These are phyloP conservation scores for Leucogyrophana mollusca DNA, from an alignment of 768 basidiomycete genomes.

Conservation along the genomic window DNA sequence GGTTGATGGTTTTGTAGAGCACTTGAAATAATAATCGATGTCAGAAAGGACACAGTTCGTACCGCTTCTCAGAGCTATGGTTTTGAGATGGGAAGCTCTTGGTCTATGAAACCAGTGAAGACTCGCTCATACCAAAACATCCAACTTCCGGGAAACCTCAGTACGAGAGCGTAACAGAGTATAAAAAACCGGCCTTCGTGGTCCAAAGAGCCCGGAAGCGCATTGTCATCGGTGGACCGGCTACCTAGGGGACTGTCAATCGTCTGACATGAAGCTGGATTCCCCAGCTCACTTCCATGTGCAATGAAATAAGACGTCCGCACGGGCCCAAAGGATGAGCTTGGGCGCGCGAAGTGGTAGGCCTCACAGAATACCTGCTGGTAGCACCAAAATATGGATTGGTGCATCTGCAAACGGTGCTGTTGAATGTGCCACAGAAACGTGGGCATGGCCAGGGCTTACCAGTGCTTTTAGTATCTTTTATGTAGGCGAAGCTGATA, in stretches of 20 bases:
- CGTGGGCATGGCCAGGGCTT: constrained; percentile 10
- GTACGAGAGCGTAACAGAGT: background rate
- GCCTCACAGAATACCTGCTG: constrained; percentile 32
- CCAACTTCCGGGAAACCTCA: constrained; percentile 37
- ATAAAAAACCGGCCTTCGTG: constrained; percentile 30
- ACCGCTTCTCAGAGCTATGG: constrained; percentile 42
- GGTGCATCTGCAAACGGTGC: constrained; percentile 19
- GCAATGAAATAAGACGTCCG: constrained; percentile 36
- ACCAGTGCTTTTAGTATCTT: constrained; percentile 58
- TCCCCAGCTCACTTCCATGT: constrained; percentile 22
- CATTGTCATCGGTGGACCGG: constrained; percentile 36
- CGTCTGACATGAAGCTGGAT: no score
- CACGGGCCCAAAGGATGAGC: constrained; percentile 28
- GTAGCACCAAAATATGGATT: constrained; percentile 38
- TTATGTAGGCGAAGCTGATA: constrained; percentile 53
- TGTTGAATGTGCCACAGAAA: background rate
- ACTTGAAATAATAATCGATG: constrained; percentile 14
- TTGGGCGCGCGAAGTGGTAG: constrained; percentile 38
- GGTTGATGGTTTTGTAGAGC: constrained; percentile 37
- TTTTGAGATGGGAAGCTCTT: constrained; percentile 56
- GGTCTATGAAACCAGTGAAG: constrained; percentile 58
- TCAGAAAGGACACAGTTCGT: constrained; percentile 6
- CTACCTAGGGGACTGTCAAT: constrained; percentile 6
- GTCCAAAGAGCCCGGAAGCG: constrained; percentile 36
- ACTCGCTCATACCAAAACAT: constrained; percentile 49